Evolutionary conservation across 192 early-diverging fungal genomes (phyloP), one percentile per base, ranked within the genome.

Genomic region (Globomyces pollinis-pini): DNA sequence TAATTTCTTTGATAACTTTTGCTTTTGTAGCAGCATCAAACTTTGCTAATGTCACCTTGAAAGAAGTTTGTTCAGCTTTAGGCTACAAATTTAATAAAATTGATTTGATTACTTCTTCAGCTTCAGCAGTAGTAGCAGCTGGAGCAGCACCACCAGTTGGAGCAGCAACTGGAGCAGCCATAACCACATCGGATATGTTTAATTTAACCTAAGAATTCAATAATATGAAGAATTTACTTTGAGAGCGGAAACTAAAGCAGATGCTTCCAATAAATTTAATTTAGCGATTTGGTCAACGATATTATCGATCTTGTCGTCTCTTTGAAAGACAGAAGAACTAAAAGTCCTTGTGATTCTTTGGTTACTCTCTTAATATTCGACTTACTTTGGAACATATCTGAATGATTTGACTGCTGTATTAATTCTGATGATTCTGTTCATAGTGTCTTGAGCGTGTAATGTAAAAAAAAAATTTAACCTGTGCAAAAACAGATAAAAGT

Each of bases 1-100:
- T 96, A 61, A 98, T 91, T 76, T 98, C 96, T 70, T 90, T 86
- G 63, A 98, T 98, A 43, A 98, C 84, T 82, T 98, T 98, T 61
- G 96, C 92, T 76, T 98, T 98, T 56, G 88, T 73, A 21, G 88
- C 84, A 21, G 92, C 86, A 63, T 96, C 91, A 57, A 94, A 87
- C 85, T 91, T 93, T 59, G 93, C 91, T 30, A 98, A 83, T 78
- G 88, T 98, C 59, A 98, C 89, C 67, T 81, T 91, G 80, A 98
- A 96, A 57, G 88, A 84, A 20, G 91, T 89, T 85, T 94, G 92
- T 60, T 92, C 96, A 1, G 70, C 85, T 23, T 89, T 77, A 0
- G 23, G 21, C 61, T 63, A 20, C 15, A 12, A n/a, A 50, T 31
- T 34, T 8, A 32, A 18, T 3, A 33, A 39, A 7, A 61, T 8